phyloP scores from a whole-genome alignment of 2,329 filamentous ascomycete genomes.

The Sporothrix phasma region DNA sequence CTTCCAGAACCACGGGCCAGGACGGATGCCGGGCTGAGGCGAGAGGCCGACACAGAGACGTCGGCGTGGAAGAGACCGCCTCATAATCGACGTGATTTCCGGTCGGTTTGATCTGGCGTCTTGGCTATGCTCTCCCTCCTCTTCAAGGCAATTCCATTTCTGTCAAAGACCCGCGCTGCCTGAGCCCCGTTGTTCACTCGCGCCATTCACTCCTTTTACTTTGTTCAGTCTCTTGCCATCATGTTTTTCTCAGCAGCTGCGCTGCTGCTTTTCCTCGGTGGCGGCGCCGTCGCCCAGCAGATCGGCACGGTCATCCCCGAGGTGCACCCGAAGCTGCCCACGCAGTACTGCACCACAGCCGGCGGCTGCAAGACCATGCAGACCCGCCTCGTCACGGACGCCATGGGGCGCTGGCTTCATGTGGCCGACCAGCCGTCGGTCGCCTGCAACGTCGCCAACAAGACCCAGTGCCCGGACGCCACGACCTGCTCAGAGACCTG shows the following conservation, averaged over 20 bases:
- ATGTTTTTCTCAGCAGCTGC: constrained; percentile 11
- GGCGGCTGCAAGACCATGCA: constrained; percentile 6
- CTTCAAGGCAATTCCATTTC: too few species aligned
- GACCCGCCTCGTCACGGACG: constrained; percentile 11
- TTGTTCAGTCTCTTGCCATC: background rate
- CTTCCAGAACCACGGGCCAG: background rate
- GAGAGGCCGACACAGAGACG: too few species aligned
- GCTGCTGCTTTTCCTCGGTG: constrained; percentile 13
- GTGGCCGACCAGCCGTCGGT: constrained; percentile 11
- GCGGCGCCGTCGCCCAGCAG: constrained; percentile 5
- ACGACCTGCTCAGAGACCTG: background rate
- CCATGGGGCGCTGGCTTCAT: background rate
- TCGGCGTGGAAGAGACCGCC: background rate
- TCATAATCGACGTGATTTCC: background rate
- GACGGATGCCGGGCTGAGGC: background rate
- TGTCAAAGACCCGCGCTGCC: background rate
- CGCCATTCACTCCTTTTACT: constrained; percentile 10
- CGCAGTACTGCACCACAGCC: constrained; percentile 1
- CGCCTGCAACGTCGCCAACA: constrained; percentile 13
- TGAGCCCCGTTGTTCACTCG: constrained; percentile 9
- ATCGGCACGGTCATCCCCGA: constrained; percentile 15
- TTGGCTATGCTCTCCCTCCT: background rate
- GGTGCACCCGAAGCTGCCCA: constrained; percentile 7
- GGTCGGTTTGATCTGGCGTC: background rate
- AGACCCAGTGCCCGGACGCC: constrained; percentile 1